phyloP scores from a whole-genome alignment of 2,329 filamentous ascomycete genomes.

The Apiospora koreana region DNA sequence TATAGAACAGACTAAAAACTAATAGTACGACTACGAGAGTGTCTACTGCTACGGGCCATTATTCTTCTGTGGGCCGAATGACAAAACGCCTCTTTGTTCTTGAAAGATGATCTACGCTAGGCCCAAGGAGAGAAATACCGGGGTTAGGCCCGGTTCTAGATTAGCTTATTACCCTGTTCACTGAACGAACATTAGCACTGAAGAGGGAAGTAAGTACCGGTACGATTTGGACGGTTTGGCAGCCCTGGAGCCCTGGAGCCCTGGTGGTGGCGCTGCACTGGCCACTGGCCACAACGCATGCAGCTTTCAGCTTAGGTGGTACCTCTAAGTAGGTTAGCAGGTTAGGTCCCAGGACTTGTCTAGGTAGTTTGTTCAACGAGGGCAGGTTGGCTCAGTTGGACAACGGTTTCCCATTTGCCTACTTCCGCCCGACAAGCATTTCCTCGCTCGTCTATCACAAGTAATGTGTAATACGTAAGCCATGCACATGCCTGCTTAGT shows the following conservation, averaged over 20 bases:
- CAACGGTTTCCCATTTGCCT: slow-evolving; percentile 32
- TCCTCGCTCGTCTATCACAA: neutral
- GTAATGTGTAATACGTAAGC: slow-evolving; percentile 8
- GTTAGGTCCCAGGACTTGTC: slow-evolving; percentile 12
- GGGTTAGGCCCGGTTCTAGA: slow-evolving; percentile 5
- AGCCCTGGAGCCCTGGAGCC: too few relatives aligned
- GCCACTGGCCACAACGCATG: slow-evolving; percentile 29
- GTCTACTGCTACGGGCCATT: neutral
- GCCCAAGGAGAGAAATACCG: slow-evolving; percentile 1
- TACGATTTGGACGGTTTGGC: slow-evolving; percentile 10
- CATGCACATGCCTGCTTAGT: neutral
- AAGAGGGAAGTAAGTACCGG: slow-evolving; percentile 1
- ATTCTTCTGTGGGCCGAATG: neutral
- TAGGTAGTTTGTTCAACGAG: too few relatives aligned
- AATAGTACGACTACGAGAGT: neutral
- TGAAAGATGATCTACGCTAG: slow-evolving; percentile 11
- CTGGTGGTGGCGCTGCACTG: slow-evolving; percentile 28
- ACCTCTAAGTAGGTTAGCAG: slow-evolving; percentile 16
- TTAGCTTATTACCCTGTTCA: neutral
- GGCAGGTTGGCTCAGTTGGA: too few relatives aligned
- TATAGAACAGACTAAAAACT: neutral
- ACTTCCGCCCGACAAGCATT: slow-evolving; percentile 18
- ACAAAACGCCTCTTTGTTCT: slow-evolving; percentile 2
- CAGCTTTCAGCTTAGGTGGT: slow-evolving; percentile 30
- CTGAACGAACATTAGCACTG: too few relatives aligned